A percentile compares a stretch with the other conserved stretches of the same genome.
Evolutionary conservation across 164 flowering plant genomes (phyloP).

Genomic region (Aristolochia fimbriata): DNA sequence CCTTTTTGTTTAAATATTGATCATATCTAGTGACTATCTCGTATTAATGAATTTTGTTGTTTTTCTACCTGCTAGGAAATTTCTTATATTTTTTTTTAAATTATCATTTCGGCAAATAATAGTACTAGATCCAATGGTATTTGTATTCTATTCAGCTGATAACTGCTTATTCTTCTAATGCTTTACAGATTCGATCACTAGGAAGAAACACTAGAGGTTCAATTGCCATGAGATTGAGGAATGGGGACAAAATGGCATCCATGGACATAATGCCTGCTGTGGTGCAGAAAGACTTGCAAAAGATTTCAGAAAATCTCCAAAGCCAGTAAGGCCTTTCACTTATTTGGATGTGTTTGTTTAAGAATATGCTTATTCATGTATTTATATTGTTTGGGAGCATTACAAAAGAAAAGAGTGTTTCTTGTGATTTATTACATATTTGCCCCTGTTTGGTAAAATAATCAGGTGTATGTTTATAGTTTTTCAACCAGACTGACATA

Average conservation of each 20-base stretch:
- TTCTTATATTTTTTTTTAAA: too few species aligned
- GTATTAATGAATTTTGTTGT: slow-evolving; percentile 1
- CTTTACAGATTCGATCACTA: slow-evolving; percentile 51
- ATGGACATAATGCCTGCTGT: slow-evolving; percentile 82
- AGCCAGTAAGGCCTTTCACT: slow-evolving; percentile 24
- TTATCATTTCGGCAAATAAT: too few species aligned
- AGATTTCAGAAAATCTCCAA: slow-evolving; percentile 18
- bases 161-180: too few species aligned
- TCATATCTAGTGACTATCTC: too few species aligned
- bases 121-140: too few species aligned
- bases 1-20: too few species aligned
- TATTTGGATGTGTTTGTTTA: neutral
- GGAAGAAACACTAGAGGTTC: slow-evolving; percentile 85
- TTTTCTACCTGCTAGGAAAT: neutral
- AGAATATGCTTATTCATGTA: neutral
- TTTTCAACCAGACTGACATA: too few species aligned
- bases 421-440: neutral
- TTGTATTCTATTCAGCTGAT: too few species aligned
- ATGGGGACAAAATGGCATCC: slow-evolving; percentile 81
- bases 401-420: neutral
- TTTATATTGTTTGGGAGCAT: neutral
- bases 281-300: slow-evolving; percentile 36
- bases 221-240: slow-evolving; percentile 78
- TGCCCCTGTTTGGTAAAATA: too few species aligned
- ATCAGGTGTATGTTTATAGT: too few species aligned